Percentiles rank a stretch among this genome's conserved stretches.
phyloP scores from a whole-genome alignment of 208 protist species.

The Crithidia thermophila region DNA sequence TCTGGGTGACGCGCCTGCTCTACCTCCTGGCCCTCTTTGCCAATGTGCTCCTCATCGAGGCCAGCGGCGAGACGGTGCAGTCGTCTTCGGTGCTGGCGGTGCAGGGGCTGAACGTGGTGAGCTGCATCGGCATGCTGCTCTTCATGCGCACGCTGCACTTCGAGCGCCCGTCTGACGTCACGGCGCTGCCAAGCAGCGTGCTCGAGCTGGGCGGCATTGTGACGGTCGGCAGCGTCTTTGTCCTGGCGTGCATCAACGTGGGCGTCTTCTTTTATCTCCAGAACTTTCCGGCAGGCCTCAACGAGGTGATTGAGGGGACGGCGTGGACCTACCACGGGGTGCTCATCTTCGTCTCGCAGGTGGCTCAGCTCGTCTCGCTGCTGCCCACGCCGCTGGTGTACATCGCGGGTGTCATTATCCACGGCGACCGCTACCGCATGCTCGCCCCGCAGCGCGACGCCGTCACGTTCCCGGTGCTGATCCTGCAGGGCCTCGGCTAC shows the following conservation, averaged over 20 bases:
- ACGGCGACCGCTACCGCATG: conserved; percentile 50
- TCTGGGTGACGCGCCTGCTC: conserved; percentile 36
- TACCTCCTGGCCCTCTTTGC: conserved; percentile 38
- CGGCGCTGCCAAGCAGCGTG: conserved; percentile 27
- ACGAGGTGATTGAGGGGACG: conserved; percentile 30
- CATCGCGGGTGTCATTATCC: conserved; percentile 44
- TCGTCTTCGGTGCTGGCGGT: conserved; percentile 34
- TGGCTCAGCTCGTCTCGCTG: conserved; percentile 46
- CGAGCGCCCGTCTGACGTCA: not conserved
- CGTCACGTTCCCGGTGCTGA: conserved; percentile 38
- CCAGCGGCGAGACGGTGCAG: conserved; percentile 15
- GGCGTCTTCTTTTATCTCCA: conserved; percentile 36
- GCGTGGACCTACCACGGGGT: conserved; percentile 34
- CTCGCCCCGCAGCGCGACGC: conserved; percentile 28
- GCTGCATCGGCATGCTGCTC: conserved; percentile 41
- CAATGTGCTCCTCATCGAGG: conserved; percentile 26
- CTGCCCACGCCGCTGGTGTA: conserved; percentile 45
- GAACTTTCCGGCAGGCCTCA: conserved; percentile 20
- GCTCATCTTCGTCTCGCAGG: conserved; percentile 34
- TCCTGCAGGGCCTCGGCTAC: conserved; percentile 63
- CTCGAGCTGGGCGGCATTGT: conserved; percentile 45
- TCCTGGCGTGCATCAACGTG: conserved; percentile 28
- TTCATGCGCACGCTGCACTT: conserved; percentile 60
- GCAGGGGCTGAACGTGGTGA: conserved; percentile 31
- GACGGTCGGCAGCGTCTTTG: conserved; percentile 27